These are phyloP conservation scores for Ophiostoma himal-ulmi DNA, from an alignment of 2,329 filamentous ascomycete species.

Conservation along the genomic window DNA sequence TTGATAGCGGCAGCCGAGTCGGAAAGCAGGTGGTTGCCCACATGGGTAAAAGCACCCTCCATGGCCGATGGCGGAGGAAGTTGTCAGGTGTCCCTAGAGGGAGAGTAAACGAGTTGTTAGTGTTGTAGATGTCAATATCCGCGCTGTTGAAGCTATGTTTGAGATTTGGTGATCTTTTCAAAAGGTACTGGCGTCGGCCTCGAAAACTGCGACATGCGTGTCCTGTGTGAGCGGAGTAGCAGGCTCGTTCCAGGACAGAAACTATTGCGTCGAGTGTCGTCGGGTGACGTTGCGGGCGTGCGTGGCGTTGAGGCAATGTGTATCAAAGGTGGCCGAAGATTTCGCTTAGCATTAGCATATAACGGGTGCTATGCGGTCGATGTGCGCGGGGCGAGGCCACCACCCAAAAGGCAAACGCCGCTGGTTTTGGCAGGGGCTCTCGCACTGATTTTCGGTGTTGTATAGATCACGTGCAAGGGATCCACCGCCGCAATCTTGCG, in stretches of 20 bases:
- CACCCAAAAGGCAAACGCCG: background rate
- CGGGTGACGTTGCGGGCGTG: background rate
- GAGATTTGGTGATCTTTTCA: background rate
- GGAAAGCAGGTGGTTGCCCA: slow-evolving; percentile 79
- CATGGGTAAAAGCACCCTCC: slow-evolving; percentile 77
- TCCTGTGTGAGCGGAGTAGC: slow-evolving; percentile 5
- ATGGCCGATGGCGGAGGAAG: slow-evolving; percentile 42
- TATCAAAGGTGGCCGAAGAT: background rate
- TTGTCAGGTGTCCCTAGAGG: slow-evolving; percentile 1
- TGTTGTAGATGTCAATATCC: background rate
- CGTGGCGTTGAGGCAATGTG: background rate
- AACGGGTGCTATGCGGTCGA: background rate
- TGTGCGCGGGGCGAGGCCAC: slow-evolving; percentile 4
- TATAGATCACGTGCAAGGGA: background rate
- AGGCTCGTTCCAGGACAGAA: background rate
- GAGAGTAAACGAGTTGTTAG: background rate
- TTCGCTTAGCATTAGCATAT: slow-evolving; percentile 1
- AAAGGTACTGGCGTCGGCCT: slow-evolving; percentile 16
- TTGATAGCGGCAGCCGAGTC: slow-evolving; percentile 84
- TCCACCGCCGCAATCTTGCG: background rate
- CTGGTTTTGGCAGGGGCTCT: background rate
- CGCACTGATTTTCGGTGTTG: background rate
- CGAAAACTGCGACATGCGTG: slow-evolving; percentile 16
- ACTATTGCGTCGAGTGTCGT: background rate
- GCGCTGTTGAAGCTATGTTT: background rate